phyloP scores from a whole-genome alignment of 2,329 filamentous ascomycete species.

The Xylariaceae sp. region DNA sequence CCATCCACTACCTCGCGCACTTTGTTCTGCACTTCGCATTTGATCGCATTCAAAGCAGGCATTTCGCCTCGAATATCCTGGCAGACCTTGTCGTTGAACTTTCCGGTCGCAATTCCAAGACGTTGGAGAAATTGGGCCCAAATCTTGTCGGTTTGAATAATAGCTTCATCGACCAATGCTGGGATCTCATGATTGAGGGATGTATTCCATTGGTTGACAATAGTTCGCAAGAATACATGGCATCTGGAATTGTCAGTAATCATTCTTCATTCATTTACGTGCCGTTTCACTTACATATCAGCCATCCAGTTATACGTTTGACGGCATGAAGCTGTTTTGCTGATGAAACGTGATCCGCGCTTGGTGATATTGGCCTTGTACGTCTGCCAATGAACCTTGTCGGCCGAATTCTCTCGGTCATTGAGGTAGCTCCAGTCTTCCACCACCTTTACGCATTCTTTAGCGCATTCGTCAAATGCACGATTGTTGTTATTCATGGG shows the following conservation, averaged over 20 bases:
- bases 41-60: background rate
- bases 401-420: slow-evolving; percentile 1
- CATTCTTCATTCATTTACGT: background rate
- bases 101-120: background rate
- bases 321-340: background rate
- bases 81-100: background rate
- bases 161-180: background rate
- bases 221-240: background rate
- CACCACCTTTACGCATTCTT: background rate
- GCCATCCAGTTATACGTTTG: slow-evolving; percentile 6
- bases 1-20: background rate
- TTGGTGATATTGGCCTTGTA: slow-evolving; percentile 11
- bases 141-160: background rate
- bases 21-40: background rate
- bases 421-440: slow-evolving; percentile 6
- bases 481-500: slow-evolving; percentile 1
- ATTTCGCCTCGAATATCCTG: background rate
- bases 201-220: slow-evolving; percentile 4
- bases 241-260: background rate
- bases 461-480: background rate
- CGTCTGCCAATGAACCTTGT: slow-evolving; percentile 6
- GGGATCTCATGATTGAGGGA: slow-evolving; percentile 5
- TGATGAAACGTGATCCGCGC: slow-evolving; percentile 5
- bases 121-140: background rate
- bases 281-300: slow-evolving; percentile 5